Conservation (phyloP, 176 grass and related monocot species). For the Carex littledalei region DNA sequence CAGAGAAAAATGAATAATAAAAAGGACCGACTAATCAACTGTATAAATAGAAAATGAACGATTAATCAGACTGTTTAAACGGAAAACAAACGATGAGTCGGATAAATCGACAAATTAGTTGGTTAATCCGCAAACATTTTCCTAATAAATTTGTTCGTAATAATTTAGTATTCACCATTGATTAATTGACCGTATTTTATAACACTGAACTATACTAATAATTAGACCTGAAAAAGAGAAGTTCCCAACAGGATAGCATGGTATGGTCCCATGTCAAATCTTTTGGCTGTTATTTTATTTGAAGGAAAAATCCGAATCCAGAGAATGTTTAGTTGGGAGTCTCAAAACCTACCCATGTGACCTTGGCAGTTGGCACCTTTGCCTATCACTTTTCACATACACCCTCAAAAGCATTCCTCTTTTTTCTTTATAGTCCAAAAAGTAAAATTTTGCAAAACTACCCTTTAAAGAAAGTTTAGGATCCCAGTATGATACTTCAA, state of each 20-base stretch:
- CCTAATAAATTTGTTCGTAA: too few relatives aligned
- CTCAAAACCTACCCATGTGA: conserved; percentile 18
- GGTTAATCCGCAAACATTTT: too few relatives aligned
- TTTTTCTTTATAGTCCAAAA: conserved; percentile 8
- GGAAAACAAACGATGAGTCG: too few relatives aligned
- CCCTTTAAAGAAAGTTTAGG: neutral
- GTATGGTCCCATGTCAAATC: conserved; percentile 10
- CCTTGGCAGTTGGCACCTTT: neutral
- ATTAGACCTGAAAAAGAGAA: conserved; percentile 18
- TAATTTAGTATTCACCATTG: too few relatives aligned
- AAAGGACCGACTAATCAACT: too few relatives aligned
- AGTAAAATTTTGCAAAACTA: neutral
- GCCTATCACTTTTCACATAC: conserved; percentile 12
- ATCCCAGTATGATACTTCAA: neutral
- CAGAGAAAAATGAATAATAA: too few relatives aligned
- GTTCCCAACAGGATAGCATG: conserved; percentile 3
- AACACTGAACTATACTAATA: neutral
- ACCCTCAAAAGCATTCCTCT: neutral
- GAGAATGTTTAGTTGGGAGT: conserved; percentile 3
- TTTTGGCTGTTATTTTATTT: conserved; percentile 2
- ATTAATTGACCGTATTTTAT: too few relatives aligned
- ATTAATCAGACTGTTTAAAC: too few relatives aligned
- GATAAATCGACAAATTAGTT: too few relatives aligned
- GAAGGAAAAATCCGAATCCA: conserved; percentile 28
- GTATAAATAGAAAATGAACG: too few relatives aligned